Evolutionary conservation across 2,329 filamentous ascomycete genomes (phyloP).

Genomic region (Xylogone sp.): DNA sequence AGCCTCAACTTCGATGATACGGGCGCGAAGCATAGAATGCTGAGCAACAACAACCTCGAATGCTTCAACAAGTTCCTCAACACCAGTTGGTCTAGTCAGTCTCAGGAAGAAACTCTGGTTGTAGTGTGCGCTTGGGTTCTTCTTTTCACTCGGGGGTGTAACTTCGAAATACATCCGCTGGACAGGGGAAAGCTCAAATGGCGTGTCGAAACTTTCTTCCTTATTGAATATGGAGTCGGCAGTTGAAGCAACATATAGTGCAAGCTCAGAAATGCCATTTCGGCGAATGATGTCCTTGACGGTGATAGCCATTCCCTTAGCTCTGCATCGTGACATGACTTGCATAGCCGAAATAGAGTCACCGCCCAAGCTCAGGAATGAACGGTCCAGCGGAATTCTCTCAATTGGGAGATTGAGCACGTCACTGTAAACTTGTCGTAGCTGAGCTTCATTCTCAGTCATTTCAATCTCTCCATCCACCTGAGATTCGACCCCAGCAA

Average conservation of each 20-base stretch:
- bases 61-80: slow-evolving; percentile 12
- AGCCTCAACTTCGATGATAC: slow-evolving; percentile 23
- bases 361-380: slow-evolving; percentile 15
- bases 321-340: slow-evolving; percentile 35
- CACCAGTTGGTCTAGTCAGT: background rate
- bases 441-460: slow-evolving; percentile 1
- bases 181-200: slow-evolving; percentile 15
- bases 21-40: slow-evolving; percentile 35
- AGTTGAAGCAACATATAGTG: background rate
- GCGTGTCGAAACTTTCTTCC: slow-evolving; percentile 4
- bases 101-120: slow-evolving; percentile 17
- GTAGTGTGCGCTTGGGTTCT: slow-evolving; percentile 10
- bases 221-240: background rate
- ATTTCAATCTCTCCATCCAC: background rate
- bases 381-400: slow-evolving; percentile 9
- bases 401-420: slow-evolving; percentile 11
- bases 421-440: slow-evolving; percentile 8
- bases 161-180: slow-evolving; percentile 16
- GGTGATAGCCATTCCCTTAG: background rate
- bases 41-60: slow-evolving; percentile 26
- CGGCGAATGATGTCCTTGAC: background rate
- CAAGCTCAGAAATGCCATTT: background rate
- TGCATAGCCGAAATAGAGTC: slow-evolving; percentile 38
- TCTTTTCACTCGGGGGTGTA: background rate
- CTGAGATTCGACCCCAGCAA: slow-evolving; percentile 30